Percentiles rank a stretch among this genome's conserved stretches.
These are phyloP conservation scores for Macaranga tanarius DNA, from an alignment of 441 rosid genomes.

Conservation along the genomic window DNA sequence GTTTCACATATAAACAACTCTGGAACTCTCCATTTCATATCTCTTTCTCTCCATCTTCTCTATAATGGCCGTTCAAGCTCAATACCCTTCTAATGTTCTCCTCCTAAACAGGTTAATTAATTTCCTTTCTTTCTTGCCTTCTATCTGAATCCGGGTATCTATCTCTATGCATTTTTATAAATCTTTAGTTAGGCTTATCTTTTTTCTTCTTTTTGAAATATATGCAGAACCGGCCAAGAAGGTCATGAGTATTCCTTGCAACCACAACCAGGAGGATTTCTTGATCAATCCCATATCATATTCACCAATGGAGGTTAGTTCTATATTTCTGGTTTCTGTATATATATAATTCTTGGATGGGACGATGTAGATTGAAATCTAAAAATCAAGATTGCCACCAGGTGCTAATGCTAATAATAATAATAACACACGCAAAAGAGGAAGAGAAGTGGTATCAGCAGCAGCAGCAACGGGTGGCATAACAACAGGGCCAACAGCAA, in stretches of 20 bases:
- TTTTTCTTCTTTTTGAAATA: not conserved
- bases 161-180: not conserved
- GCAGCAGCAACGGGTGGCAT: not conserved
- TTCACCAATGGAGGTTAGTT: conserved; percentile 56
- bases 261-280: conserved; percentile 52
- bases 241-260: conserved; percentile 64
- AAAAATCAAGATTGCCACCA: conserved; percentile 15
- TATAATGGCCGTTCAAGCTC: conserved; percentile 83
- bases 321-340: not conserved
- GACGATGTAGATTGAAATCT: not conserved
- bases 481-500: not conserved
- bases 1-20: no score
- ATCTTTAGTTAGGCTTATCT: not conserved
- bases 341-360: not conserved
- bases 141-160: not conserved
- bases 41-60: not conserved
- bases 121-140: not conserved
- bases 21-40: no score
- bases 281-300: conserved; percentile 61
- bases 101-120: conserved; percentile 67
- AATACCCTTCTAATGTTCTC: conserved; percentile 70
- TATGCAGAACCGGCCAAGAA: conserved; percentile 67
- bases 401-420: conserved; percentile 13
- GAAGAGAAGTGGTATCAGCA: conserved; percentile 40
- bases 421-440: conserved; percentile 45